Percentiles rank a stretch among this genome's conserved stretches.
Evolutionary conservation across 805 yeast species (phyloP).

Genomic region (Pichia cabralensis): DNA sequence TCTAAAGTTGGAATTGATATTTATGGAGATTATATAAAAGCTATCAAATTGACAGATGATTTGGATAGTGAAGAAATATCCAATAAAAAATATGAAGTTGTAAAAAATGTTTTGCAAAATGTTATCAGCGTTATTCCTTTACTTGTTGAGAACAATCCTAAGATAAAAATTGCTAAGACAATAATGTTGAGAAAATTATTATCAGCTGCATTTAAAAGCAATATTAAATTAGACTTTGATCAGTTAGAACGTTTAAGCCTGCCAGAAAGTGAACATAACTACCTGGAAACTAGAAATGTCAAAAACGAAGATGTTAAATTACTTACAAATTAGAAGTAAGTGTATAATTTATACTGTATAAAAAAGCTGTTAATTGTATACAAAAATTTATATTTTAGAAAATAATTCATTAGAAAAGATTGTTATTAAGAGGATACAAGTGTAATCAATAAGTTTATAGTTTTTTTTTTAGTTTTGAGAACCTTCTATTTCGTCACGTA

Average conservation of each 20-base stretch:
- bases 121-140: slow-evolving; percentile 38
- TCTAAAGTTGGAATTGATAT: slow-evolving; percentile 55
- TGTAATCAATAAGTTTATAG: no score
- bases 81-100: slow-evolving; percentile 5
- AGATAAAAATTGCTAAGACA: slow-evolving; percentile 39
- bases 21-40: slow-evolving; percentile 39
- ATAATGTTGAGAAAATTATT: slow-evolving; percentile 43
- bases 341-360: no score
- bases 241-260: slow-evolving; percentile 31
- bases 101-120: slow-evolving; percentile 23
- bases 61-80: slow-evolving; percentile 9
- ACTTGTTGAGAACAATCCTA: slow-evolving; percentile 27
- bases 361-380: no score
- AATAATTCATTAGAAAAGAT: no score
- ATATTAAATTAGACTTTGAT: slow-evolving; percentile 21
- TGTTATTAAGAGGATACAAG: no score
- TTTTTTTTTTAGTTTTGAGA: not conserved
- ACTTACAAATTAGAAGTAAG: no score
- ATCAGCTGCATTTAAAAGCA: slow-evolving; percentile 27
- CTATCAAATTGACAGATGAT: slow-evolving; percentile 11
- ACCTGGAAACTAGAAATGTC: slow-evolving; percentile 7
- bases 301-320: no score
- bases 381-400: no score
- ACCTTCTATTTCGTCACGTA: slow-evolving; percentile 8
- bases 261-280: slow-evolving; percentile 36